Evolutionary conservation across 768 basidiomycete species (phyloP).

Genomic region (Boletus rex-veris): DNA sequence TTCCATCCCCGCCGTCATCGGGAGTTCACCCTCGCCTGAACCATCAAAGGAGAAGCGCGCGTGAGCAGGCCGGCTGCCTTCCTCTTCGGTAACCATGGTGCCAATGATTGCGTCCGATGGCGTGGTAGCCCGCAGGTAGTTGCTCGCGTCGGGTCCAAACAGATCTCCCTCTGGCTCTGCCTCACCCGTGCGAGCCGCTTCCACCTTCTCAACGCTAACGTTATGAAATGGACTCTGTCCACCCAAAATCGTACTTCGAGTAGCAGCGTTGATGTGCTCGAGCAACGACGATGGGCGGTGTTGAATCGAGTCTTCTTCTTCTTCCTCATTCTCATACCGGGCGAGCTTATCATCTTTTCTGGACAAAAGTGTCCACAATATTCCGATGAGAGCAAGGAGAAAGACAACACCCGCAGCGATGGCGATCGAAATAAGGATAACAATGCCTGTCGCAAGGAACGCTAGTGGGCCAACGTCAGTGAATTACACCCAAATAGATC

Average conservation of each 20-base stretch:
- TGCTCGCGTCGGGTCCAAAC: conserved; percentile 71
- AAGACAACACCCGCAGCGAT: conserved; percentile 94
- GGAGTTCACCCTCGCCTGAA: conserved; percentile 72
- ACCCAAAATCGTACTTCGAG: conserved; percentile 77
- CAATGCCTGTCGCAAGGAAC: conserved; percentile 87
- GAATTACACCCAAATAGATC: neutral
- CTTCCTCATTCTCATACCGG: conserved; percentile 65
- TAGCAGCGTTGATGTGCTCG: conserved; percentile 89
- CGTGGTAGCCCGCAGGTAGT: conserved; percentile 77
- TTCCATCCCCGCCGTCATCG: conserved; percentile 63
- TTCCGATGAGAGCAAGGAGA: conserved; percentile 78
- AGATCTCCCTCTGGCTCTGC: conserved; percentile 42
- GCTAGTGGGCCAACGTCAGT: conserved; percentile 40
- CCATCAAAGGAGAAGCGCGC: conserved; percentile 84
- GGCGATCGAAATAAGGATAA: conserved; percentile 96
- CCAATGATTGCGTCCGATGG: conserved; percentile 70
- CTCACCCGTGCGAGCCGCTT: conserved; percentile 36
- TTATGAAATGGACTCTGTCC: conserved; percentile 36
- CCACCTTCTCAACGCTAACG: conserved; percentile 53
- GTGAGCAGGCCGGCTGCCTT: conserved; percentile 69
- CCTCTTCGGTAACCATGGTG: conserved; percentile 55
- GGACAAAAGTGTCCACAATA: conserved; percentile 86
- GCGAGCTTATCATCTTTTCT: conserved; percentile 69
- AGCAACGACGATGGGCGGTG: conserved; percentile 86
- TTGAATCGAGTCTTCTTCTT: conserved; percentile 71